A percentile compares a stretch with the other conserved stretches of the same genome.
Evolutionary conservation across 257 asterid species (phyloP).

Genomic region (Penstemon davidsonii): DNA sequence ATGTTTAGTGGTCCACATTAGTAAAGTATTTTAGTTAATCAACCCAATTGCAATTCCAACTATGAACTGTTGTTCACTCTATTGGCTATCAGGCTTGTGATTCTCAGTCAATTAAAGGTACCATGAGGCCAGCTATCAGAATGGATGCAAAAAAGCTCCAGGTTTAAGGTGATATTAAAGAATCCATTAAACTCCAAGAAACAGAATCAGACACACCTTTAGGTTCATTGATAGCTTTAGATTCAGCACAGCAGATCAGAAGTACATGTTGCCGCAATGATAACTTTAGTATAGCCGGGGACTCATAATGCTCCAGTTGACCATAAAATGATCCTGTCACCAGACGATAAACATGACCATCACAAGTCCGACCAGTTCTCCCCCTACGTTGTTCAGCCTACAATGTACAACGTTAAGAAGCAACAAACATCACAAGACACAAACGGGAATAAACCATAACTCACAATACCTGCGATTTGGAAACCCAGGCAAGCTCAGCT

Average conservation of each 20-base stretch:
- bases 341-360: conserved; percentile 79
- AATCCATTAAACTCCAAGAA: conserved; percentile 12
- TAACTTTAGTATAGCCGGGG: conserved; percentile 77
- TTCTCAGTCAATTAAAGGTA: conserved; percentile 8
- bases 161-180: neutral
- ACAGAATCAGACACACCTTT: conserved; percentile 52
- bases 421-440: conserved; percentile 21
- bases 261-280: conserved; percentile 86
- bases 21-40: neutral
- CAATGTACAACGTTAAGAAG: conserved; percentile 20
- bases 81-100: neutral
- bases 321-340: conserved; percentile 71
- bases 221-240: conserved; percentile 91
- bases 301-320: conserved; percentile 73
- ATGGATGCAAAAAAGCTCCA: conserved; percentile 14
- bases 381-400: conserved; percentile 98
- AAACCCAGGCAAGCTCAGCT: conserved; percentile 93
- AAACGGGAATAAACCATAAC: conserved; percentile 19
- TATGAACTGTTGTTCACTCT: neutral
- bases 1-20: conserved; percentile 11
- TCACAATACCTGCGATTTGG: conserved; percentile 82
- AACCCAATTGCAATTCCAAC: conserved; percentile 6
- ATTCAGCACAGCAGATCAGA: conserved; percentile 78
- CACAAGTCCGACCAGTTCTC: conserved; percentile 98
- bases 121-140: neutral